phyloP scores from a whole-genome alignment of 176 grass and related monocot genomes.

The Cenchrus fungigraminus region DNA sequence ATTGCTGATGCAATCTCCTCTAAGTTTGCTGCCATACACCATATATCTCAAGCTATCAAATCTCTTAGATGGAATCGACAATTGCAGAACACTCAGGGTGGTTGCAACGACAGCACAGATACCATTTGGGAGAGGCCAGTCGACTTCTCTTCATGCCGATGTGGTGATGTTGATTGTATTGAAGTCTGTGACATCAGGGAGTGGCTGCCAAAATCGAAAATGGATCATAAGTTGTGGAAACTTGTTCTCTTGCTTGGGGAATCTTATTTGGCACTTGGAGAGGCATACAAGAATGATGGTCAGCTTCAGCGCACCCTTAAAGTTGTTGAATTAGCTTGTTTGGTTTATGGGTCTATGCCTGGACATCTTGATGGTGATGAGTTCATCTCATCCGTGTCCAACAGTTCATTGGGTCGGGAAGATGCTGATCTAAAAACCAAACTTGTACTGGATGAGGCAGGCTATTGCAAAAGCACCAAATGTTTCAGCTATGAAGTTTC shows the following conservation, averaged over 20 bases:
- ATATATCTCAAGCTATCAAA: conserved; percentile 96
- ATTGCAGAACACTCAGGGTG: conserved; percentile 71
- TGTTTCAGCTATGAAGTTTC: conserved; percentile 46
- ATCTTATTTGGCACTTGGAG: conserved; percentile 92
- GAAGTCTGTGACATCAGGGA: conserved; percentile 95
- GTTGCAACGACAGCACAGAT: conserved; percentile 50
- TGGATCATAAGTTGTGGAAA: conserved; percentile 98
- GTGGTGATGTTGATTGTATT: conserved; percentile 94
- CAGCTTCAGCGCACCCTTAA: conserved; percentile 81
- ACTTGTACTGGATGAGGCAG: conserved; percentile 56
- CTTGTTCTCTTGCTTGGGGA: conserved; percentile 97
- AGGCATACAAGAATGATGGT: conserved; percentile 83
- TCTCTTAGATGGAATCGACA: conserved; percentile 96
- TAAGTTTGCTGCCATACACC: conserved; percentile 97
- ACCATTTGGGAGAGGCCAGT: conserved; percentile 62
- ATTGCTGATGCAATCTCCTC: conserved; percentile 88
- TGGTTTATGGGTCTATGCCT: conserved; percentile 98
- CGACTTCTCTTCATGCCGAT: conserved; percentile 81
- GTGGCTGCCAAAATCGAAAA: conserved; percentile 95
- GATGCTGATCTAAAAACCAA: conserved; percentile 41
- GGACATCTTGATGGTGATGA: conserved; percentile 80
- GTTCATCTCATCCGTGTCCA: conserved; percentile 90
- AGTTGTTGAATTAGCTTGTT: conserved; percentile 91
- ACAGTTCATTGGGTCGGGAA: conserved; percentile 45
- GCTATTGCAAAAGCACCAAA: conserved; percentile 43